Percentiles rank a stretch among this genome's conserved stretches.
phyloP scores from a whole-genome alignment of 1,284 basidiomycete species.

The Neolentinus lepideus region DNA sequence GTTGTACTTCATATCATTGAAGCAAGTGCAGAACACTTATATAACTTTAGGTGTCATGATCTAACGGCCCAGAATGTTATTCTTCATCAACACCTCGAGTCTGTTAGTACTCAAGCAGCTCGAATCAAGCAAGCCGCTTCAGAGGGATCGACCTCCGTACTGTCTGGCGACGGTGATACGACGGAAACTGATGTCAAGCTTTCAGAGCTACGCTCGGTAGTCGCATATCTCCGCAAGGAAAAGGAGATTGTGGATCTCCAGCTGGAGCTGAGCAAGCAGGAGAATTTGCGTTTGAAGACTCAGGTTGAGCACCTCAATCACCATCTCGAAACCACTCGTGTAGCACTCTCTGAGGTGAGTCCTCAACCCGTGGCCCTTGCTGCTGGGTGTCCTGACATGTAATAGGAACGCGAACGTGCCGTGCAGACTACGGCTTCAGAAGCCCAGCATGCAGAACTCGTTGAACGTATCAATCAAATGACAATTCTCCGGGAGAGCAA shows the following conservation, averaged over 20 bases:
- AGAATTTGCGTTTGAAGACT: conserved; percentile 68
- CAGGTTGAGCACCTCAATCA: conserved; percentile 72
- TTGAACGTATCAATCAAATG: conserved; percentile 85
- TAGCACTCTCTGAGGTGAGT: conserved; percentile 55
- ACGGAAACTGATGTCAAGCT: conserved; percentile 53
- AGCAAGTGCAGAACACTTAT: background rate
- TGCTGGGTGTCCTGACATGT: background rate
- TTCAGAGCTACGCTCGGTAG: conserved; percentile 72
- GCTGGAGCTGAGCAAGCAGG: conserved; percentile 81
- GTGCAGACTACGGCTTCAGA: conserved; percentile 63
- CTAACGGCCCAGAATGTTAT: conserved; percentile 72
- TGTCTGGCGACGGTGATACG: conserved; percentile 35
- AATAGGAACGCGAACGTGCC: conserved; percentile 72
- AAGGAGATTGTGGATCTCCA: conserved; percentile 89
- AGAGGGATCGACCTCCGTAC: conserved; percentile 36
- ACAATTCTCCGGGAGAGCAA: conserved; percentile 88
- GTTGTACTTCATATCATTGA: conserved; percentile 8
- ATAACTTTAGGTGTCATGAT: conserved; percentile 57
- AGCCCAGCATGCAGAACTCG: conserved; percentile 78
- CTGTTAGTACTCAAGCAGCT: conserved; percentile 76
- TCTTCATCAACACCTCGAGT: conserved; percentile 81
- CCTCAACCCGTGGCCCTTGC: conserved; percentile 3
- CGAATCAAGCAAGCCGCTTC: conserved; percentile 62
- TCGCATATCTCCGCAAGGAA: conserved; percentile 80
- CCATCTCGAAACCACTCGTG: conserved; percentile 63